A percentile compares a stretch with the other conserved stretches of the same genome.
Evolutionary conservation across 73 alveolate genomes (phyloP).

Genomic region (Paramecium pentaurelia): DNA sequence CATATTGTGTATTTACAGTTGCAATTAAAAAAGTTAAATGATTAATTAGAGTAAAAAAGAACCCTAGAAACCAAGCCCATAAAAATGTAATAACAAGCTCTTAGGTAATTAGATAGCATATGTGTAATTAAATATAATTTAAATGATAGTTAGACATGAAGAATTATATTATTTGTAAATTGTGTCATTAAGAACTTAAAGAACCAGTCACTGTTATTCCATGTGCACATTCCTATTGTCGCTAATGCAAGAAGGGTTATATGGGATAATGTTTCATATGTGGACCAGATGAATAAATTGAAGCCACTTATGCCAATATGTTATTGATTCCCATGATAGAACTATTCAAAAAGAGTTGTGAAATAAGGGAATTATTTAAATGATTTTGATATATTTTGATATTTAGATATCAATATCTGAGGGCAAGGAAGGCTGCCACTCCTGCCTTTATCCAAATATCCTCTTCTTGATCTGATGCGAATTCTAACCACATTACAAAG

Average conservation of each 20-base stretch:
- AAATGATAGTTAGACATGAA: neutral
- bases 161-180: neutral
- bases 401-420: constrained; percentile 77
- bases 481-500: constrained; percentile 89
- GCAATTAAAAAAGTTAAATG: neutral
- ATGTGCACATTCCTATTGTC: constrained; percentile 29
- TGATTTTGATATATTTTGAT: neutral
- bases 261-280: neutral
- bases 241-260: neutral
- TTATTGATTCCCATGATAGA: neutral
- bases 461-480: constrained; percentile 85
- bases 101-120: neutral
- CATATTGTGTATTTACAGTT: neutral
- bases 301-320: neutral
- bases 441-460: constrained; percentile 93
- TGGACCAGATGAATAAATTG: neutral
- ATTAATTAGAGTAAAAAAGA: constrained; percentile 5
- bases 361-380: neutral
- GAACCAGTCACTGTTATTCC: constrained; percentile 48
- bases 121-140: neutral
- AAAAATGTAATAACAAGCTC: neutral
- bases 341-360: neutral
- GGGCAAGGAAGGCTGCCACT: constrained; percentile 92
- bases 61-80: neutral
- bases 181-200: neutral